phyloP scores from a whole-genome alignment of 1,284 basidiomycete genomes.

The Laetiporus sulphureus region DNA sequence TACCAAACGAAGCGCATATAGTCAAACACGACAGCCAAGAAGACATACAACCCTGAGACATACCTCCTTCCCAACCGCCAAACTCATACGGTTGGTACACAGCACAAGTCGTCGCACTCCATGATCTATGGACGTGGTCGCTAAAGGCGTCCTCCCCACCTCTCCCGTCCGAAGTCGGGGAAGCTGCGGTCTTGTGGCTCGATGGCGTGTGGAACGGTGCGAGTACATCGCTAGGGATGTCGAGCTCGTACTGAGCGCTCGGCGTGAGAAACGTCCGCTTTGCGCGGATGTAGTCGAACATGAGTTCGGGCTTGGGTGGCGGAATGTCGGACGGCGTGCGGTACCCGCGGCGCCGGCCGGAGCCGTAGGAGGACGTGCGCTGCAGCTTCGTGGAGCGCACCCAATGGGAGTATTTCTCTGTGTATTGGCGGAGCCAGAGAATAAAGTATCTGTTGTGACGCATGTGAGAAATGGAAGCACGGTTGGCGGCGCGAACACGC shows the following conservation, averaged over 20 bases:
- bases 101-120: constrained; percentile 5
- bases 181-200: not conserved
- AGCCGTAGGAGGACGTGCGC: constrained; percentile 21
- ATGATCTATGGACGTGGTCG: not conserved
- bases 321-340: constrained; percentile 9
- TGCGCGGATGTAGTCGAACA: constrained; percentile 67
- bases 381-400: constrained; percentile 33
- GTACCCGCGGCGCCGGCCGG: constrained; percentile 8
- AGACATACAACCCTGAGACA: not conserved
- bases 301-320: constrained; percentile 36
- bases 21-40: too few relatives aligned
- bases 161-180: not conserved
- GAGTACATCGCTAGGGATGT: constrained; percentile 58
- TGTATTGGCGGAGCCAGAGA: constrained; percentile 69
- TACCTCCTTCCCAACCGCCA: not conserved
- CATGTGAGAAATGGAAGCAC: not conserved
- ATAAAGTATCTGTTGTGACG: constrained; percentile 51
- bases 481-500: not conserved
- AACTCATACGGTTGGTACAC: too few relatives aligned
- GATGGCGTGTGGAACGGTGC: constrained; percentile 45
- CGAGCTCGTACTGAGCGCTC: constrained; percentile 60
- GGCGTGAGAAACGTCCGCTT: constrained; percentile 74
- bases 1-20: too few relatives aligned
- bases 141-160: not conserved
- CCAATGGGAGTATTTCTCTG: constrained; percentile 54